phyloP scores from a whole-genome alignment of 148 eudicot species.

The Rhododendron molle region DNA sequence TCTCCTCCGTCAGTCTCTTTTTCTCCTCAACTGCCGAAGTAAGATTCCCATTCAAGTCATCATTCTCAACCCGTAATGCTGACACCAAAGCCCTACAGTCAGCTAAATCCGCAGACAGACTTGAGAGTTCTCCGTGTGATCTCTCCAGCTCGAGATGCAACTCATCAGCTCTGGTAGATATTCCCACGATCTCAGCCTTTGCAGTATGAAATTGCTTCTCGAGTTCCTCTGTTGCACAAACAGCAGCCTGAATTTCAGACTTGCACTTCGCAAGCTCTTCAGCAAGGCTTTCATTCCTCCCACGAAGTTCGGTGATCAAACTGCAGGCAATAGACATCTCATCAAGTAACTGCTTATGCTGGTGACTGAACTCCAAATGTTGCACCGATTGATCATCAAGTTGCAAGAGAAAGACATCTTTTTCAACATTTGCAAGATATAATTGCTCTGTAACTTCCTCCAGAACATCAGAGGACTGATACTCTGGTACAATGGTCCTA shows the following conservation, averaged over 20 bases:
- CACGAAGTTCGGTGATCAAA: conserved; percentile 38
- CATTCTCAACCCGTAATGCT: conserved; percentile 50
- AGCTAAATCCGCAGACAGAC: conserved; percentile 43
- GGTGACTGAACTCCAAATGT: conserved; percentile 24
- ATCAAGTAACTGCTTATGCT: conserved; percentile 27
- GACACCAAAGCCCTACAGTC: conserved; percentile 43
- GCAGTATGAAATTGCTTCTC: conserved; percentile 40
- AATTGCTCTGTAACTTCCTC: conserved; percentile 61
- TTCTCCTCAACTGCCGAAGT: conserved; percentile 44
- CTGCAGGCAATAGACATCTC: conserved; percentile 32
- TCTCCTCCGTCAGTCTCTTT: conserved; percentile 37
- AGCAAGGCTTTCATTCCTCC: conserved; percentile 43
- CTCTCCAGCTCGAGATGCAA: conserved; percentile 48
- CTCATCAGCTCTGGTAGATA: conserved; percentile 48
- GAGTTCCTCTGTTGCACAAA: conserved; percentile 43
- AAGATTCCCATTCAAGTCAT: conserved; percentile 35
- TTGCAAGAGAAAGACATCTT: conserved; percentile 46
- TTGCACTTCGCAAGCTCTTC: conserved; percentile 57
- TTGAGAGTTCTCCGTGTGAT: conserved; percentile 35
- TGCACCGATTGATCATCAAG: conserved; percentile 39
- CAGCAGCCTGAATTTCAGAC: conserved; percentile 50
- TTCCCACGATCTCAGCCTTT: conserved; percentile 39
- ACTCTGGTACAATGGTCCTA: conserved; percentile 13
- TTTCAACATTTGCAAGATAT: conserved; percentile 47
- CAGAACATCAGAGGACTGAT: conserved; percentile 21